phyloP scores from a whole-genome alignment of 2,329 filamentous ascomycete species.

The Colletotrichum sojae region DNA sequence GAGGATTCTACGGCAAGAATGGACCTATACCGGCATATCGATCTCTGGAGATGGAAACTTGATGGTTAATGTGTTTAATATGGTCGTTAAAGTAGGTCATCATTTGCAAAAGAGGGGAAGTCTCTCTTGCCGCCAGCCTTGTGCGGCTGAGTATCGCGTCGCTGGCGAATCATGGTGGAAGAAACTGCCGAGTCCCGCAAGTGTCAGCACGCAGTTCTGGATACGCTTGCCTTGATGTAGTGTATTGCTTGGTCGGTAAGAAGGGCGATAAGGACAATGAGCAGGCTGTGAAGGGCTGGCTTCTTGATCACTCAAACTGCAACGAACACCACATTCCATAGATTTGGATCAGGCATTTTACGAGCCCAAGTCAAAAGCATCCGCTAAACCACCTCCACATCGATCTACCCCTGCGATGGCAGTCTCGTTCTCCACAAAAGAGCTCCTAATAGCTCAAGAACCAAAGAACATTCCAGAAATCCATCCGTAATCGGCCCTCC shows the following conservation, averaged over 20 bases:
- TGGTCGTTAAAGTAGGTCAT: no score
- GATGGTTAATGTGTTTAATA: no score
- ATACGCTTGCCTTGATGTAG: background rate
- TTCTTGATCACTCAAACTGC: background rate
- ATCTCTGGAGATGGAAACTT: no score
- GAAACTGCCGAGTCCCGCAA: background rate
- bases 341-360: background rate
- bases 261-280: background rate
- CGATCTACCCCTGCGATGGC: background rate
- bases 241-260: background rate
- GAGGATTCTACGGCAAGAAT: no score
- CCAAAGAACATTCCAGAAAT: background rate
- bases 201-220: background rate
- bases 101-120: no score
- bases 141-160: background rate
- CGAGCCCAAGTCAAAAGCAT: no score
- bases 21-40: no score
- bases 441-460: background rate
- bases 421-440: background rate
- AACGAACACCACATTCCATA: background rate
- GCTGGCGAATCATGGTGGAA: constrained; percentile 2
- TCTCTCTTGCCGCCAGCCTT: background rate
- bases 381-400: no score
- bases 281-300: background rate
- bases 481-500: background rate